These are phyloP conservation scores for Sclerotinia borealis DNA, from an alignment of 2,329 filamentous ascomycete genomes.

Conservation along the genomic window DNA sequence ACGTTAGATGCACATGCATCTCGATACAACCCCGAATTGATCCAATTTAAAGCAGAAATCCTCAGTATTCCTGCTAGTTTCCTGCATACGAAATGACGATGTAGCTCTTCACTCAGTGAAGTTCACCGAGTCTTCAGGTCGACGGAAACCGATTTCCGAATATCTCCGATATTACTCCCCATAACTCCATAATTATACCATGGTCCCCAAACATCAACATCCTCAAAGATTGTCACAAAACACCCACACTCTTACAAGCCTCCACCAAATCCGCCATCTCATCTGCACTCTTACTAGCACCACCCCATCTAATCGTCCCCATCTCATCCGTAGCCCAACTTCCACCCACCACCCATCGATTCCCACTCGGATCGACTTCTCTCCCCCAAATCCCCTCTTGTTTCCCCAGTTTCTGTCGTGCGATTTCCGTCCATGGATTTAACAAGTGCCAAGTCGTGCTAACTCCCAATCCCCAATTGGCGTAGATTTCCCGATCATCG, in stretches of 20 bases:
- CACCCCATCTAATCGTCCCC: conserved; percentile 45
- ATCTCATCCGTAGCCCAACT: conserved; percentile 38
- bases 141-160: not conserved
- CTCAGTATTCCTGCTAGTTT: not conserved
- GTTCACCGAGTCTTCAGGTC: too few relatives aligned
- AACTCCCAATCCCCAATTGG: conserved; percentile 60
- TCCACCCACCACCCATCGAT: conserved; percentile 62
- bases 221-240: not conserved
- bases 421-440: conserved; percentile 50
- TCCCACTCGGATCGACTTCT: conserved; percentile 57
- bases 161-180: not conserved
- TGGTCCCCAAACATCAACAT: not conserved
- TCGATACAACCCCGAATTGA: not conserved
- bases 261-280: conserved; percentile 49
- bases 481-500: conserved; percentile 54
- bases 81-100: not conserved
- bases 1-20: not conserved
- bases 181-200: not conserved
- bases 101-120: not conserved
- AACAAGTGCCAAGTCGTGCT: conserved; percentile 58
- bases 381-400: conserved; percentile 59
- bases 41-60: too few relatives aligned
- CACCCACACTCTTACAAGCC: conserved; percentile 33
- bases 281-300: conserved; percentile 44
- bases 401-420: conserved; percentile 50